Evolutionary conservation across 78 protist genomes (phyloP).

Genomic region (Salpingoeca rosetta): DNA sequence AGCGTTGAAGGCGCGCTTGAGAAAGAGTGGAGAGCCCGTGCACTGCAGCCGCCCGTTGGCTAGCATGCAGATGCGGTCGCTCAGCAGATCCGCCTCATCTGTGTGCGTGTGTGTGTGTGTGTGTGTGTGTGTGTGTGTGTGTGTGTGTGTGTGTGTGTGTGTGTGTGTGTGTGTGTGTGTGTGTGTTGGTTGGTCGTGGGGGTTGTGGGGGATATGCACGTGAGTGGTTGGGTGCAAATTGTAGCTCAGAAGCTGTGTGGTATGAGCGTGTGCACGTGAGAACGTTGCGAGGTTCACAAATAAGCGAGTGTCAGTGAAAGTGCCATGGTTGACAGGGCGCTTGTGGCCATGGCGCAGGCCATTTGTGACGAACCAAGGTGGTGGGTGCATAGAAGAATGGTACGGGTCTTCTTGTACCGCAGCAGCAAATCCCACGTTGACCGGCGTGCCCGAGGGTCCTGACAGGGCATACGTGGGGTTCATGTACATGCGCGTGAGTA

Average conservation of each 20-base stretch:
- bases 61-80: conserved; percentile 1
- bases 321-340: background rate
- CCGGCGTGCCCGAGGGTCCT: conserved; percentile 15
- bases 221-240: background rate
- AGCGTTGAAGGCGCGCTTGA: background rate
- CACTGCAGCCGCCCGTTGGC: conserved; percentile 21
- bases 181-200: too few species aligned
- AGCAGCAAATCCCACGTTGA: conserved; percentile 59
- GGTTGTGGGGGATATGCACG: background rate
- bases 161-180: too few species aligned
- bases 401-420: conserved; percentile 27
- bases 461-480: background rate
- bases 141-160: too few species aligned
- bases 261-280: background rate
- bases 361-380: background rate
- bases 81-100: conserved; percentile 33
- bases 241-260: background rate
- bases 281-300: background rate
- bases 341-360: background rate
- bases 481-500: background rate
- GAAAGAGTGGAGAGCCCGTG: conserved; percentile 22
- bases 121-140: too few species aligned
- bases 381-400: conserved; percentile 51
- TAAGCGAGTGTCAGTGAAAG: background rate
- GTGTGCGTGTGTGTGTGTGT: background rate